These are phyloP conservation scores for Cubamyces lactineus DNA, from an alignment of 768 basidiomycete genomes.

Conservation along the genomic window DNA sequence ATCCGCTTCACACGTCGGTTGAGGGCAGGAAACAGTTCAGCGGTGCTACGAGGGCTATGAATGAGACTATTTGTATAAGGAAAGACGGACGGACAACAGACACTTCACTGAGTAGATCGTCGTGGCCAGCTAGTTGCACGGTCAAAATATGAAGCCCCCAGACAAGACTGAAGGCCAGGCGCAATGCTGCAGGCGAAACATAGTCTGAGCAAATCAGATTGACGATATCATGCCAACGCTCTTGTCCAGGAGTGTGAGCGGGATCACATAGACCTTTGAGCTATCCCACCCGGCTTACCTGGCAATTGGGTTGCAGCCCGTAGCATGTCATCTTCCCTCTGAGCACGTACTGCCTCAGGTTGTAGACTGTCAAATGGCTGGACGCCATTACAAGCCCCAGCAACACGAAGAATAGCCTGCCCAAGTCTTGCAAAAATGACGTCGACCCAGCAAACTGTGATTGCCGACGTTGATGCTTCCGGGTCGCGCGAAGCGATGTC, in stretches of 20 bases:
- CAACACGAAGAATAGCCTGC: slow-evolving; percentile 34
- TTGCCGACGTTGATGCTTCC: slow-evolving; percentile 27
- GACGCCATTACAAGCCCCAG: not conserved
- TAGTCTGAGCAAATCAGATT: slow-evolving; percentile 49
- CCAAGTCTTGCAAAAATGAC: slow-evolving; percentile 57
- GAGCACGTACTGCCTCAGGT: slow-evolving; percentile 38
- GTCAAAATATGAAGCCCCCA: slow-evolving; percentile 59
- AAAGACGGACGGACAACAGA: too few species aligned
- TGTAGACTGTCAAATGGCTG: slow-evolving; percentile 4
- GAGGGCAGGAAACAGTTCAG: not conserved
- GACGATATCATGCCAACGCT: slow-evolving; percentile 54
- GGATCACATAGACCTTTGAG: not conserved
- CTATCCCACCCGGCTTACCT: slow-evolving; percentile 39
- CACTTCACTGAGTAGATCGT: not conserved
- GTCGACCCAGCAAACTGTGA: slow-evolving; percentile 69
- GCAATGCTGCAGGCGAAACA: slow-evolving; percentile 62
- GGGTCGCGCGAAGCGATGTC: slow-evolving; percentile 40
- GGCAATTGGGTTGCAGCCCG: slow-evolving; percentile 72
- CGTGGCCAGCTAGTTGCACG: slow-evolving; percentile 35
- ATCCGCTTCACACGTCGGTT: not conserved
- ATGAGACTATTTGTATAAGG: too few species aligned
- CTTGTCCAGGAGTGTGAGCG: slow-evolving; percentile 39
- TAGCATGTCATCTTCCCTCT: slow-evolving; percentile 53
- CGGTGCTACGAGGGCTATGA: not conserved
- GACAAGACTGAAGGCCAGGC: slow-evolving; percentile 57